Evolutionary conservation across 139 green algal genomes (phyloP), one percentile per base, ranked within the genome.

Genomic region (Axilococcus clingmanii): DNA sequence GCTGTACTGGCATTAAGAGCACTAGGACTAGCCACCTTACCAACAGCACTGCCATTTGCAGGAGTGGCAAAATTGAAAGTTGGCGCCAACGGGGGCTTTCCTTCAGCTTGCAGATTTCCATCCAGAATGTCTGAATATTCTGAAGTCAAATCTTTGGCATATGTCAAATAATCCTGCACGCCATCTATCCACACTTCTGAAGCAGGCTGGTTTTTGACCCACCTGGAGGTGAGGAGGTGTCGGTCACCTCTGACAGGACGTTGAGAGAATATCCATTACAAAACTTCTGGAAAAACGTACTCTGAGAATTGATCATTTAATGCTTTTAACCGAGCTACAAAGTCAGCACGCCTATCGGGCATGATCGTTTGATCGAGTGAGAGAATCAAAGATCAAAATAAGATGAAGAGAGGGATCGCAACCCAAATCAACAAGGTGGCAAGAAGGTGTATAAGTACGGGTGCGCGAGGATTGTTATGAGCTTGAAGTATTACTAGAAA

Each of bases 61-160:
- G 47, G 47, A 41, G 49, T 20, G 25, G 44, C 25, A 51, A 35
- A 51, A 11, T 34, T n/a, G 16, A 35, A 35, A 35, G 25, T 22
- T 7, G 14, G 15, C 20, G 24, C 25, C 15, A 27, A 4, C 15
- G 16, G 25, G 35, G 44, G 9, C 15, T n/a, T 51, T 11, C 16
- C 25, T 33, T 11, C 40, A 16, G 36, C 35, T 33, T 29, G 14
- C 5, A 8, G 11, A 9, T 56, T 23, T 23, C 40, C 52, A 41
- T 65, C 46, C 14, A 76, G 14, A 14, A 79, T 61, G n/a, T 79
- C 66, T n/a, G 61, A 46, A 43, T 53, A 79, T n/a, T 79, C 71
- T 1, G 20, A 9, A 31, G 71, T 22, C 12, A 79, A 45, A 30
- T 63, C 17, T 45, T 71, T 57, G 31, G 67, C 57, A 37, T 79